Evolutionary conservation across 2,329 filamentous ascomycete genomes (phyloP).

Genomic region (Ceratocystis cacaofunesta): DNA sequence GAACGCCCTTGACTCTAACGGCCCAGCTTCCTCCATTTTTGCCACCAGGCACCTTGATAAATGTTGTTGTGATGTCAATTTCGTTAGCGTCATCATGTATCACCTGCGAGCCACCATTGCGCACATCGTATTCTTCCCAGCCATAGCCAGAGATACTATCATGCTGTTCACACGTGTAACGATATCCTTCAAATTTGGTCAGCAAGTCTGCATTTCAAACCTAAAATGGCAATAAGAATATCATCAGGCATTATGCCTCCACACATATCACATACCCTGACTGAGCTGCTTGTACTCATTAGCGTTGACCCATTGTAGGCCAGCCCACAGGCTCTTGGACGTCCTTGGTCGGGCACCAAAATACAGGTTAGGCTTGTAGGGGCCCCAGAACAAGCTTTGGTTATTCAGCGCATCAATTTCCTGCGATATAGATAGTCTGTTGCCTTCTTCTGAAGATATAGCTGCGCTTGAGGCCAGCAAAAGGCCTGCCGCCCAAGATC

Average conservation of each 20-base stretch:
- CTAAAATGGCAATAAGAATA: neutral
- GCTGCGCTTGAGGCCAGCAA: constrained; percentile 13
- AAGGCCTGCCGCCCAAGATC: constrained; percentile 15
- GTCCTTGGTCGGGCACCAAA: constrained; percentile 77
- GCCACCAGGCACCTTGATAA: constrained; percentile 83
- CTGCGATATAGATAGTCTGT: neutral
- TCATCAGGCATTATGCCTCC: constrained; percentile 40
- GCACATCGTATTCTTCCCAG: constrained; percentile 92
- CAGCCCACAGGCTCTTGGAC: constrained; percentile 66
- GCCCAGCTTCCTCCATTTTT: constrained; percentile 83
- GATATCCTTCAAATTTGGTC: constrained; percentile 22
- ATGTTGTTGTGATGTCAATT: constrained; percentile 82
- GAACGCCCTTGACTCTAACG: constrained; percentile 67
- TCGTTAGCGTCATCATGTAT: constrained; percentile 82
- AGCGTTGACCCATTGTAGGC: constrained; percentile 77
- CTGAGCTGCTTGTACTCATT: constrained; percentile 65
- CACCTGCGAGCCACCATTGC: constrained; percentile 72
- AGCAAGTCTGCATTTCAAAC: neutral
- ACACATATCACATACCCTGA: constrained; percentile 68
- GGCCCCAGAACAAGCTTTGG: constrained; percentile 84
- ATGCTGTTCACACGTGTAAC: constrained; percentile 91
- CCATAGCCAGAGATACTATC: constrained; percentile 91
- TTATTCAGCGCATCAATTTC: constrained; percentile 38
- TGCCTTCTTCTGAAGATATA: neutral
- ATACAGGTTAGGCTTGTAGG: constrained; percentile 86